Conservation (phyloP, 305 asterid genomes). For the Solanum hybrid region DNA sequence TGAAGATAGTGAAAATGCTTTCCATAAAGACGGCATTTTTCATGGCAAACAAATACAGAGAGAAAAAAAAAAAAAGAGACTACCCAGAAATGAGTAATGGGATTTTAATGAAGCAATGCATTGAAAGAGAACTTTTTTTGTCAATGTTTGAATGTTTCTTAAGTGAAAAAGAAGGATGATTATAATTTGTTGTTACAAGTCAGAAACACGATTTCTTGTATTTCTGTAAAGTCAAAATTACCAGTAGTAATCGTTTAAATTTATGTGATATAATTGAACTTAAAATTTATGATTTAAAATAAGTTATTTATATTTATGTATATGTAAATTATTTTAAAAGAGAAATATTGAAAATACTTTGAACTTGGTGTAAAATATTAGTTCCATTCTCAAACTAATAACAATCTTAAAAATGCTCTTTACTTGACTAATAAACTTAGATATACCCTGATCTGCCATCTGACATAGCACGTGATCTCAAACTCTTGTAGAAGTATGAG, state of each 20-base stretch:
- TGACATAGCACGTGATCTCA: not conserved
- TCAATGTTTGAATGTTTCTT: slow-evolving; percentile 1
- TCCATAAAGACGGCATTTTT: slow-evolving; percentile 47
- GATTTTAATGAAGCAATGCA: slow-evolving; percentile 5
- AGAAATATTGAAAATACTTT: too few relatives aligned
- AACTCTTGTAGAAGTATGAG: not conserved
- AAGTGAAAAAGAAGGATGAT: not conserved
- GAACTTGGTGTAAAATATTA: too few relatives aligned
- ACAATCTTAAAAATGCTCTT: not conserved
- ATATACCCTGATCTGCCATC: not conserved
- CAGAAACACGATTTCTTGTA: slow-evolving; percentile 3
- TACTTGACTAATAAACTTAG: not conserved
- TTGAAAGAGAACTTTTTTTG: slow-evolving; percentile 9
- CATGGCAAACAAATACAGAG: not conserved
- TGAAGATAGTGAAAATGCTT: slow-evolving; percentile 33
- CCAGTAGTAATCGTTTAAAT: not conserved
- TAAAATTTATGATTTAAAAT: not conserved
- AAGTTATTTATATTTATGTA: not conserved
- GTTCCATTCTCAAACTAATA: not conserved
- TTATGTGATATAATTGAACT: not conserved
- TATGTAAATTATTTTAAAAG: not conserved
- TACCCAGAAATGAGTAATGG: not conserved
- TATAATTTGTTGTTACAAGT: not conserved
- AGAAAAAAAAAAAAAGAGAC: not conserved
- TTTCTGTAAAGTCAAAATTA: slow-evolving; percentile 19